Percentiles rank a stretch among this genome's conserved stretches.
Conservation (phyloP, 2,329 filamentous ascomycete genomes). For the Ophiostoma sp. region DNA sequence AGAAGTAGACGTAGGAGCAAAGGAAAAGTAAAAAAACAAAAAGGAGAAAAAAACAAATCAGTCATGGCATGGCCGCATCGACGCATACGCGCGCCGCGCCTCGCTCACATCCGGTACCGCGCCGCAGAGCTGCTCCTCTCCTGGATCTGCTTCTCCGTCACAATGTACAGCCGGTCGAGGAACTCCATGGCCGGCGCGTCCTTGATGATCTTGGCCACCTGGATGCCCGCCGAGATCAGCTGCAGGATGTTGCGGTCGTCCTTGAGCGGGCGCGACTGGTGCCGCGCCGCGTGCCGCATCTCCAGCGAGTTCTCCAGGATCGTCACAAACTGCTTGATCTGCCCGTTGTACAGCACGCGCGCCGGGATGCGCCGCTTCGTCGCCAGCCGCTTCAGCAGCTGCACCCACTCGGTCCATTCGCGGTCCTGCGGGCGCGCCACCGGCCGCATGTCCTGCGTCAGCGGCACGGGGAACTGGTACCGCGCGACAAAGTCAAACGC, state of each 20-base stretch:
- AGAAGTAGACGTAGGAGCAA: background rate
- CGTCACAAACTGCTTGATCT: conserved; percentile 87
- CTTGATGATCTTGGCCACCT: conserved; percentile 82
- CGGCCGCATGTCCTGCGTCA: conserved; percentile 75
- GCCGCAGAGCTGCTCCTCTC: conserved; percentile 49
- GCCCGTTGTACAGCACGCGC: conserved; percentile 77
- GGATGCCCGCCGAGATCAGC: conserved; percentile 78
- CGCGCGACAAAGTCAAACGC: conserved; percentile 88
- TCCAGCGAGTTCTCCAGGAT: conserved; percentile 83
- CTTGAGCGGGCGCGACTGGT: conserved; percentile 76
- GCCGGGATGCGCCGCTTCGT: conserved; percentile 83
- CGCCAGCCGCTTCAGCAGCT: conserved; percentile 76
- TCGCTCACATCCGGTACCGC: conserved; percentile 35
- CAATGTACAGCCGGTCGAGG: conserved; percentile 73
- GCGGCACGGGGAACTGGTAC: conserved; percentile 82
- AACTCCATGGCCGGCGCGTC: conserved; percentile 79
- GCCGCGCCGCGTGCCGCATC: conserved; percentile 79
- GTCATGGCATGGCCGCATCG: background rate
- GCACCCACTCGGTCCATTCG: conserved; percentile 91
- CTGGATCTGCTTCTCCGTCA: conserved; percentile 73
- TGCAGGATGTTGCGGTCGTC: conserved; percentile 86
- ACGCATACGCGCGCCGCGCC: background rate
- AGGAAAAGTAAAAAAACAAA: conserved; percentile 25
- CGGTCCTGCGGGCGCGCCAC: conserved; percentile 69
- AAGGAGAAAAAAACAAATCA: background rate